Evolutionary conservation across 345 rosid genomes (phyloP), one percentile per base, ranked within the genome.

Genomic region (Trapa bicornis): DNA sequence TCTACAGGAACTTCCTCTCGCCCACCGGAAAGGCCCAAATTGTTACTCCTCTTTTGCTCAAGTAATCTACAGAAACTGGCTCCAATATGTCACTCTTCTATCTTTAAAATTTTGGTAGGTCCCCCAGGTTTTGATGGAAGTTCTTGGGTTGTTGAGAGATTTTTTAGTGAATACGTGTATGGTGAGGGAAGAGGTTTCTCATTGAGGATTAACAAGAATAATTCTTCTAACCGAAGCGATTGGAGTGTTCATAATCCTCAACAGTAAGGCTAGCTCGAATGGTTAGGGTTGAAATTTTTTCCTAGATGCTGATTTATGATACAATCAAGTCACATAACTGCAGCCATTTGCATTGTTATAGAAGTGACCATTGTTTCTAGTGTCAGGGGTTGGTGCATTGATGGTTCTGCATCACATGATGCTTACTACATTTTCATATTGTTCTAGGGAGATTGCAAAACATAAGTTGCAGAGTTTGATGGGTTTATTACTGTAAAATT

Each of bases 11-110:
- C 81, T 94, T 53, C 78, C 91, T 94, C 48, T 76, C 77, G 65
- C 95, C 99, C 1, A 78, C 75, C 70, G 97, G 96, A 69, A 90
- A 82, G 74, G 99, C 96, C 17, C 92, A 84, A 84, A 80, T 88
- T 80, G 83, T 89, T 71, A 94, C 99, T 80, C 82, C 96, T 4
- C 3, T 56, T 72, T 71, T 88, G 2, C 87, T 90, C 82, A 94
- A 91, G 98, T 93, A 87, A 70, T 73, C 48, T 64, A 38, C 35
- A 42, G 6, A 41, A 41, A 14, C 53, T 36, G 17, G 38, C 43
- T 60, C 43, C 9, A n/a, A 38, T 47, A 53, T 58, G 67, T 17
- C 36, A 67, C 9, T 8, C 22, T 50, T 22, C 11, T 8, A 33
- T 13, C 37, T 58, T 12, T 32, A 11, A 10, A 11, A 33, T 58